A percentile compares a stretch with the other conserved stretches of the same genome.
These are phyloP conservation scores for Fusarium duplospermum DNA, from an alignment of 2,329 filamentous ascomycete genomes.

Conservation along the genomic window DNA sequence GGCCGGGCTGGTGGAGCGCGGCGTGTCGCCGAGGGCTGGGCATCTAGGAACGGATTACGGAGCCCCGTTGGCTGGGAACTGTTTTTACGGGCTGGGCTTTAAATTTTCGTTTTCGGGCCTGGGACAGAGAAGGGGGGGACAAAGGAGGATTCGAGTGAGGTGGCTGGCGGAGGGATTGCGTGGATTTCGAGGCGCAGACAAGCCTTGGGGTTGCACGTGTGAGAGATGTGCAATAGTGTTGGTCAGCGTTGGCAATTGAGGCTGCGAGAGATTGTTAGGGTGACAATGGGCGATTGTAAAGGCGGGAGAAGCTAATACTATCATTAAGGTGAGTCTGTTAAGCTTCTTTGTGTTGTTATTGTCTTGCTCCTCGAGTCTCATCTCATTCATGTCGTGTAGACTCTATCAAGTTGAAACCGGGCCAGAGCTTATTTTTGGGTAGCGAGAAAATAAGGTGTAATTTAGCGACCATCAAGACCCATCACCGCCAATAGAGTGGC, in stretches of 20 bases:
- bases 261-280: not conserved
- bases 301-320: not conserved
- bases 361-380: not conserved
- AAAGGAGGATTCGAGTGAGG: not conserved
- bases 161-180: slow-evolving; percentile 25
- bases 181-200: slow-evolving; percentile 33
- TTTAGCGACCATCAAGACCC: slow-evolving; percentile 19
- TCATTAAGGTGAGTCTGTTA: not conserved
- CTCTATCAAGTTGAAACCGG: slow-evolving; percentile 7
- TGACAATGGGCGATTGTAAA: not conserved
- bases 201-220: slow-evolving; percentile 16
- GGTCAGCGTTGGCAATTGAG: slow-evolving; percentile 14
- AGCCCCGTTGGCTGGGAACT: not conserved
- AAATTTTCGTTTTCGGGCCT: not conserved
- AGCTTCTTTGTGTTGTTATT: not conserved
- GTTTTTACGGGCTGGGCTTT: not conserved
- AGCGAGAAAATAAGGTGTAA: slow-evolving; percentile 22
- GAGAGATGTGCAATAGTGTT: slow-evolving; percentile 4
- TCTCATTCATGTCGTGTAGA: not conserved
- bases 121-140: not conserved
- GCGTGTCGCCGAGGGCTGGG: not conserved
- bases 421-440: slow-evolving; percentile 20
- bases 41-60: not conserved
- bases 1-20: not conserved
- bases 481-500: slow-evolving; percentile 17